Conservation (phyloP, 1,139 yeast species). For the Debaryomyces sp. region DNA sequence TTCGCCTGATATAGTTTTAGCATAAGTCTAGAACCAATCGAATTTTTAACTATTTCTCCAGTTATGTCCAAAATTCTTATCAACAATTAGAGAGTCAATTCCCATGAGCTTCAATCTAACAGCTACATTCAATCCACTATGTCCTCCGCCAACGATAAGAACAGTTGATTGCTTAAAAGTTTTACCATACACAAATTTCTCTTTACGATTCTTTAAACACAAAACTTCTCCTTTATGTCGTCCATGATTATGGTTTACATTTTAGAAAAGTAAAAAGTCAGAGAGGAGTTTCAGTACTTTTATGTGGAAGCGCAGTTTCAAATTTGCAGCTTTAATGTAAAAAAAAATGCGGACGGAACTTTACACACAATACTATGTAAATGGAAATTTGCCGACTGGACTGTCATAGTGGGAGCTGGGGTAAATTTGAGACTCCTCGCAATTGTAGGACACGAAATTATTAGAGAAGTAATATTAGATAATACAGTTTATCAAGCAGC, state of each 20-base stretch:
- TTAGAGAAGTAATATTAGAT: slow-evolving; percentile 52
- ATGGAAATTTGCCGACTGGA: slow-evolving; percentile 48
- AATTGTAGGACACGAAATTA: slow-evolving; percentile 54
- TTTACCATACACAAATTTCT: slow-evolving; percentile 25
- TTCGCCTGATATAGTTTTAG: slow-evolving; percentile 15
- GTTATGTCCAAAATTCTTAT: slow-evolving; percentile 40
- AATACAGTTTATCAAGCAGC: too few relatives aligned
- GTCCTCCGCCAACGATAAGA: slow-evolving; percentile 44
- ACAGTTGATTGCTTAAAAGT: slow-evolving; percentile 37
- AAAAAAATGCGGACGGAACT: too few relatives aligned
- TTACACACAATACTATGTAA: too few relatives aligned
- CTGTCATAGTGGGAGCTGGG: slow-evolving; percentile 47
- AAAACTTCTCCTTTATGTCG: slow-evolving; percentile 34
- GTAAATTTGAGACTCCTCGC: slow-evolving; percentile 25
- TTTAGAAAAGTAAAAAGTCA: too few relatives aligned
- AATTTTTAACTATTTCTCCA: slow-evolving; percentile 47
- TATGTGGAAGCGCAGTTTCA: too few relatives aligned
- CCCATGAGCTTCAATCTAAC: slow-evolving; percentile 43
- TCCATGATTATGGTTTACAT: too few relatives aligned
- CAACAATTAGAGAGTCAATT: slow-evolving; percentile 36
- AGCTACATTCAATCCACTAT: slow-evolving; percentile 42
- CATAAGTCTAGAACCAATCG: slow-evolving; percentile 42
- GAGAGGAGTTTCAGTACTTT: too few relatives aligned
- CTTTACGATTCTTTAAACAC: slow-evolving; percentile 29
- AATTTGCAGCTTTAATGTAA: too few relatives aligned